Base-by-base conservation (phyloP, 148 eudicot species). In the Chenopodium berlandieri region DNA sequence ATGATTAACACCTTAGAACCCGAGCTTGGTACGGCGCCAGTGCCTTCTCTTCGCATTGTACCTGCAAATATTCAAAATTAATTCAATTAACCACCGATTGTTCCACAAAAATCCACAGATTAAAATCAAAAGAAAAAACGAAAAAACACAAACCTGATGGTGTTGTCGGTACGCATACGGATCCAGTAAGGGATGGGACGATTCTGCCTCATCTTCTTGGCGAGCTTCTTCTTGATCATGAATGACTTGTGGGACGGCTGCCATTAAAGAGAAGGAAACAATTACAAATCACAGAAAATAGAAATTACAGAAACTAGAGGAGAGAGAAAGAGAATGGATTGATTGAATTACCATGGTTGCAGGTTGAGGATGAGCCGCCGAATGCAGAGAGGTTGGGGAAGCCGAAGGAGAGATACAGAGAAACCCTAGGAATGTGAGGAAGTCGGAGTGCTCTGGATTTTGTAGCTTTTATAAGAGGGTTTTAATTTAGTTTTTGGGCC, bases 191-290 rank as follows among this genome's bases (percentile, higher is more conserved):
- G 97, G 27, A 93, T 93, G 22, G 97, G 97, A 67, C 97, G 89
- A 68, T 93, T 93, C 87, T 93, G 97, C 89, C 97, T 89, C 93
- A 91, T 92, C 93, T 93, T 93, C 93, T 93, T 93, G 76, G 90
- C 97, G 25, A 93, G 88, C 87, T 93, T 93, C 92, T 91, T 91
- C 94, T 93, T 93, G 9, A 93, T 91, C 89, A 73, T 90, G 90
- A 93, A 93, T 2, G 92, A 76, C 84, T 93, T 93, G 93, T 93
- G 97, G 9, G 97, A 91, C 88, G 97, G 97, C 97, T 93, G 1
- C 20, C 17, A 2, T 50, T 1, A 9, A 32, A 30, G 1, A 27
- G 44, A 6, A 0, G 5, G 1, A 40, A 40, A 40, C 44, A 40
- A 6, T 40, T 0, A 6, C 7, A 40, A 40, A 6, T 37, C 1